phyloP scores from a whole-genome alignment of 2,329 filamentous ascomycete genomes.

The Diplodia corticola region DNA sequence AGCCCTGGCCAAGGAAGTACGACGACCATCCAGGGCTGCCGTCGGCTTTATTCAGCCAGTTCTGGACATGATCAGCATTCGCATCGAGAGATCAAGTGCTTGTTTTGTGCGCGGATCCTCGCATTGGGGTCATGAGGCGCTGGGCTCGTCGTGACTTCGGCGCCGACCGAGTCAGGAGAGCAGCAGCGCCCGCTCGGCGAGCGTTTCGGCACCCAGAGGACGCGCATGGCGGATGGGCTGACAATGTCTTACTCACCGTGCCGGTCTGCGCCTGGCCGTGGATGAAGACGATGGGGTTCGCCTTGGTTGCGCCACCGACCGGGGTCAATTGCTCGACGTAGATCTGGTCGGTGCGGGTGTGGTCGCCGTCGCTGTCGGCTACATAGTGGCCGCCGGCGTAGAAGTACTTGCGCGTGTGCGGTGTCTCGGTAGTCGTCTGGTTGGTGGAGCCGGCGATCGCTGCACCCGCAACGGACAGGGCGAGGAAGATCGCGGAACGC shows the following conservation, averaged over 20 bases:
- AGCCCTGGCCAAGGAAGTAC: constrained; percentile 49
- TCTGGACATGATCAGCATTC: constrained; percentile 29
- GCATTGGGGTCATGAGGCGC: neutral
- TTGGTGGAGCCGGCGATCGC: constrained; percentile 6
- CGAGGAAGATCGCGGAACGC: constrained; percentile 1
- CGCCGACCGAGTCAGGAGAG: neutral
- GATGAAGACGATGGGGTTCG: constrained; percentile 5
- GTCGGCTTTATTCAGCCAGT: constrained; percentile 50
- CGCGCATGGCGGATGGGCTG: neutral
- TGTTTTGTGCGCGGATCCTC: neutral
- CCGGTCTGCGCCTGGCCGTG: constrained; percentile 15
- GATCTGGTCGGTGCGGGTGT: constrained; percentile 27
- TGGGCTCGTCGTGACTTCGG: neutral
- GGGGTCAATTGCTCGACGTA: constrained; percentile 34
- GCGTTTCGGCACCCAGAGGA: neutral
- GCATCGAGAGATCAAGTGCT: neutral
- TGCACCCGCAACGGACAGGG: neutral
- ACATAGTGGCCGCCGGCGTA: constrained; percentile 32
- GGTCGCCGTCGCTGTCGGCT: neutral
- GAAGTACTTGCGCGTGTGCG: constrained; percentile 29
- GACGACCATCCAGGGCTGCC: constrained; percentile 52
- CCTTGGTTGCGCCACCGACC: constrained; percentile 17
- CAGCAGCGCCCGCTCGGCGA: no score
- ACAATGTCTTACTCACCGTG: neutral
- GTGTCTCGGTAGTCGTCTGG: neutral